phyloP scores from a whole-genome alignment of 176 grass and related monocot genomes.

The Areca catechu region DNA sequence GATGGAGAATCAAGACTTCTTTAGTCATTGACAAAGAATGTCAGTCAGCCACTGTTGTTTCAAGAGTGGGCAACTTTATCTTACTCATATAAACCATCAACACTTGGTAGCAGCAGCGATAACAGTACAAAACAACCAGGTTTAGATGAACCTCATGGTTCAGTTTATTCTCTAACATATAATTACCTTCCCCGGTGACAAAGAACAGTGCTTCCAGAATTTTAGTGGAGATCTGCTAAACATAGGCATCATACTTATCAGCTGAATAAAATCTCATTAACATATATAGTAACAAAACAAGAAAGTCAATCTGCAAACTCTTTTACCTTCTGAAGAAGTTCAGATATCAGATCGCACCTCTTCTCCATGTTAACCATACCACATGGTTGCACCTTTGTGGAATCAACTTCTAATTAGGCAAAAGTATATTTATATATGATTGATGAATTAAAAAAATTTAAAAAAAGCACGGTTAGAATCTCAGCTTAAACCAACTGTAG shows the following conservation, averaged over 20 bases:
- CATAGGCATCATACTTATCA: not conserved
- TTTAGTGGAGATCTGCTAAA: constrained; percentile 39
- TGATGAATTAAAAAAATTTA: not conserved
- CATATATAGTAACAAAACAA: constrained; percentile 5
- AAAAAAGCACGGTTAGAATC: not conserved
- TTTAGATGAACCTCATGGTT: too few relatives aligned
- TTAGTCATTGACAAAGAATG: too few relatives aligned
- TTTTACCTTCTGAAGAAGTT: constrained; percentile 50
- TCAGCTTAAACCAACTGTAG: too few relatives aligned
- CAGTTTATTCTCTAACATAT: not conserved
- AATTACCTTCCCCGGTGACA: constrained; percentile 25
- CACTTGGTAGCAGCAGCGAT: too few relatives aligned
- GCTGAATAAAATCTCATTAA: constrained; percentile 5
- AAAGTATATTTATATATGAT: not conserved
- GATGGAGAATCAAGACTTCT: too few relatives aligned
- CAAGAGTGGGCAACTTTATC: too few relatives aligned
- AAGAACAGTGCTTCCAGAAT: constrained; percentile 27
- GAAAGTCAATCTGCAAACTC: not conserved
- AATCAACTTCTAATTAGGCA: constrained; percentile 11
- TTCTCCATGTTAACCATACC: constrained; percentile 42
- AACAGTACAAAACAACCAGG: too few relatives aligned
- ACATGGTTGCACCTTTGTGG: constrained; percentile 42
- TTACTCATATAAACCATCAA: too few relatives aligned
- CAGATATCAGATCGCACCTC: constrained; percentile 34
- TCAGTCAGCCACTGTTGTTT: too few relatives aligned